A percentile compares a stretch with the other conserved stretches of the same genome.
phyloP scores from a whole-genome alignment of 371 early-diverging fungal species.

The Sporodiniella umbellata region DNA sequence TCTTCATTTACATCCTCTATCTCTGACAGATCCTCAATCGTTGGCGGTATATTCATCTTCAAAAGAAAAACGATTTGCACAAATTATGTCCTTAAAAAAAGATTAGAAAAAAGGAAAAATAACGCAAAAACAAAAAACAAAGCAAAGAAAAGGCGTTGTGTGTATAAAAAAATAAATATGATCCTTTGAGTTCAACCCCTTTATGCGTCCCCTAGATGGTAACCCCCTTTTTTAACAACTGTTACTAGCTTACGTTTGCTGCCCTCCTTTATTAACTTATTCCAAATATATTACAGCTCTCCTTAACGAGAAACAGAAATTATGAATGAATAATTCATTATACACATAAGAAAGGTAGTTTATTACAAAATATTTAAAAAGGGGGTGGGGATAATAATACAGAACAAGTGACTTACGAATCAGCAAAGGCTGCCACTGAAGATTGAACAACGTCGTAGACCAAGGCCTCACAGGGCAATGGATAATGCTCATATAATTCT shows the following conservation, averaged over 20 bases:
- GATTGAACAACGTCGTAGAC: constrained; percentile 10
- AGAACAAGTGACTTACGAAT: not conserved
- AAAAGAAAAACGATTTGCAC: not conserved
- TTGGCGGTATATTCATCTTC: not conserved
- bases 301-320: not conserved
- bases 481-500: constrained; percentile 16
- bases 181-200: not conserved
- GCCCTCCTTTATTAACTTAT: not conserved
- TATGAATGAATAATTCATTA: not conserved
- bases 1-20: constrained; percentile 44
- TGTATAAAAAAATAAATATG: not conserved
- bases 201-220: constrained; percentile 1
- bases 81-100: not conserved
- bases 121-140: not conserved
- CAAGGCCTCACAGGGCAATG: constrained; percentile 15
- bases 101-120: too few relatives aligned
- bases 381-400: not conserved
- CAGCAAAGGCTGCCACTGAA: not conserved
- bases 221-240: not conserved
- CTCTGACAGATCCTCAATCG: constrained; percentile 35
- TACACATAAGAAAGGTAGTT: not conserved
- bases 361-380: not conserved
- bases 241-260: not conserved
- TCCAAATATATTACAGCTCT: not conserved
- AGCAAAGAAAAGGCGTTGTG: not conserved